phyloP scores from a whole-genome alignment of 768 basidiomycete genomes.

The Tricholomella constricta region DNA sequence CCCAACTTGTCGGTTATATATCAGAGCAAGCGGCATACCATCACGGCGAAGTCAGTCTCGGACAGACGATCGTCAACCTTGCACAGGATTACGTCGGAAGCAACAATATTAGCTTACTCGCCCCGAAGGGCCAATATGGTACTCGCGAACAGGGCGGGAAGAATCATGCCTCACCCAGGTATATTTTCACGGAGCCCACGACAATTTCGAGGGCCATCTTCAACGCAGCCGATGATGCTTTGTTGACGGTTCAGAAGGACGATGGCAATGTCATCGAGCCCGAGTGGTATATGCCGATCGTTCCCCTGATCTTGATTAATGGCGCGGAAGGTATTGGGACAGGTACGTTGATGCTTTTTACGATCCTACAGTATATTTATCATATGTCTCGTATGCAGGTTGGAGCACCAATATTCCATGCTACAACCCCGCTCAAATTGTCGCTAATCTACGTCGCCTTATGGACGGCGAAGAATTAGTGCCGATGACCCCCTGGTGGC shows the following conservation, averaged over 20 bases:
- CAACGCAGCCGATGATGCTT: conserved; percentile 80
- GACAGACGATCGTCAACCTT: conserved; percentile 87
- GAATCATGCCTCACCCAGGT: conserved; percentile 95
- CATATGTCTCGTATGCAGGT: conserved; percentile 45
- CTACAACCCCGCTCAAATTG: conserved; percentile 91
- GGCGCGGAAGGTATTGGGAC: conserved; percentile 98
- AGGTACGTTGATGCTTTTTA: conserved; percentile 44
- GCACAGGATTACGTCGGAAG: conserved; percentile 95
- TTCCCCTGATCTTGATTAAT: conserved; percentile 90
- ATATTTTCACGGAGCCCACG: conserved; percentile 86
- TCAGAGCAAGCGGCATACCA: conserved; percentile 94
- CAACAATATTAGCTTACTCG: conserved; percentile 90
- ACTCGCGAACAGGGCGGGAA: conserved; percentile 93
- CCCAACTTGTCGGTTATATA: conserved; percentile 94
- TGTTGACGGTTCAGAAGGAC: conserved; percentile 84
- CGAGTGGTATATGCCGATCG: conserved; percentile 88
- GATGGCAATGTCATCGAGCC: conserved; percentile 89
- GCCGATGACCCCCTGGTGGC: conserved; percentile 96
- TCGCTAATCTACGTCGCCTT: conserved; percentile 80
- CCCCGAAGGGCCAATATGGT: conserved; percentile 93
- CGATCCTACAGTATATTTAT: not conserved
- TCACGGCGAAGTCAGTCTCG: conserved; percentile 90
- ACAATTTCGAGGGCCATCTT: conserved; percentile 76
- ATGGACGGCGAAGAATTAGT: conserved; percentile 85
- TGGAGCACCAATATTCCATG: conserved; percentile 95